Evolutionary conservation across 768 basidiomycete genomes (phyloP), one percentile per base, ranked within the genome.

Genomic region (Amyloporia xantha): DNA sequence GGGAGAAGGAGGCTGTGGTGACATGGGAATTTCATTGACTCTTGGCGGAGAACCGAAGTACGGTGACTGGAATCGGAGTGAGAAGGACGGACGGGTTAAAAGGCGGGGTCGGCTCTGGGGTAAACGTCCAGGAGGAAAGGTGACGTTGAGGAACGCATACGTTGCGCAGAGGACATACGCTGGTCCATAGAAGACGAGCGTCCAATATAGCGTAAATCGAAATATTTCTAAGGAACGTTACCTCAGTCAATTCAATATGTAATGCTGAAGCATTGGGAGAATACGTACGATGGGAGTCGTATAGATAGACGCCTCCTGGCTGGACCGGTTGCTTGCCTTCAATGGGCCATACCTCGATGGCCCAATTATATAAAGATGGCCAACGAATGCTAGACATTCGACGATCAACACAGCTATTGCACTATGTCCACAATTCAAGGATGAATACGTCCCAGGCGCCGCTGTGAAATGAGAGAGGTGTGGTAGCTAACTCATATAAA

Each of bases 171-270:
- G 28, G 25, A 68, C 50, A 48, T 67, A 74, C 36, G 68, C 58
- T 0, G 74, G 73, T n/a, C 62, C 61, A 56, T 74, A 68, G 54
- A 75, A 70, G 23, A 75, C 61, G n/a, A 75, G 48, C 1, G 71
- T 71, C 73, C 73, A 75, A 54, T 73, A 75, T 10, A 76, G 63
- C 9, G 72, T 75, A 60, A 75, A 75, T 11, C 54, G 62, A 56
- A 73, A 75, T 39, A 76, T 53, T 38, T 71, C 73, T 75, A 24
- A 2, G 38, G 7, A n/a, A n/a, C n/a, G n/a, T n/a, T n/a, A n/a
- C n/a, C n/a, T n/a, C n/a, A n/a, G n/a, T n/a, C n/a, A n/a, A n/a
- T n/a, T n/a, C n/a, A n/a, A n/a, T n/a, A n/a, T n/a, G n/a, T n/a
- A n/a, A n/a, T n/a, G n/a, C n/a, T n/a, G n/a, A n/a, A n/a, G n/a